A percentile compares a stretch with the other conserved stretches of the same genome.
phyloP scores from a whole-genome alignment of 192 early-diverging fungal species.

The Coemansia sp. region DNA sequence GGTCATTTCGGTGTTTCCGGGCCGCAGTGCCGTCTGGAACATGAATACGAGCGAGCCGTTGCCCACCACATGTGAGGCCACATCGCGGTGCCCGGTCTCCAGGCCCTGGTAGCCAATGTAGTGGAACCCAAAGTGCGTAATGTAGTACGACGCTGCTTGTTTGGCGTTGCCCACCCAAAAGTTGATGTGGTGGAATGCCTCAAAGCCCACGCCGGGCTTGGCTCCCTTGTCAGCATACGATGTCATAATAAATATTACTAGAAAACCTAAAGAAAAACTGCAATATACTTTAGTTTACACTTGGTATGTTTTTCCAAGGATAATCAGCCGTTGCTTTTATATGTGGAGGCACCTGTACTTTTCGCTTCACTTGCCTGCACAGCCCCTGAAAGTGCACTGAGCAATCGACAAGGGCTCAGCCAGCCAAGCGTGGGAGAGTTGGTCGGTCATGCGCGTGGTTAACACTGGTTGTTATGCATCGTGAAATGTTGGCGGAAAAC shows the following conservation, averaged over 20 bases:
- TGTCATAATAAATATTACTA: slow-evolving; percentile 52
- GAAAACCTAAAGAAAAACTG: not conserved
- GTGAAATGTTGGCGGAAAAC: not conserved
- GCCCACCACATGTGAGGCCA: slow-evolving; percentile 83
- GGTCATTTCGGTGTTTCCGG: slow-evolving; percentile 69
- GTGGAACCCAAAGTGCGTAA: slow-evolving; percentile 91
- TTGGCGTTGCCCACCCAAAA: slow-evolving; percentile 94
- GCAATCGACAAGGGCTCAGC: no score
- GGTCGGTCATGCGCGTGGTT: slow-evolving; percentile 6
- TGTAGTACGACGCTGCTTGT: slow-evolving; percentile 93
- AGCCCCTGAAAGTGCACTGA: not conserved
- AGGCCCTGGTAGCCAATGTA: slow-evolving; percentile 92
- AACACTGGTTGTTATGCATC: not conserved
- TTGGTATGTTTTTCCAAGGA: not conserved
- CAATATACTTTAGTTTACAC: not conserved
- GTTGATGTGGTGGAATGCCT: slow-evolving; percentile 77
- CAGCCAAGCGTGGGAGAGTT: slow-evolving; percentile 33
- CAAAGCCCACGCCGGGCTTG: slow-evolving; percentile 64
- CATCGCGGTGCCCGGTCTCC: slow-evolving; percentile 88
- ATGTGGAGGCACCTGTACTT: not conserved
- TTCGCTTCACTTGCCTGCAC: not conserved
- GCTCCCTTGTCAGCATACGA: slow-evolving; percentile 62
- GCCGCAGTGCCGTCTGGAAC: slow-evolving; percentile 89
- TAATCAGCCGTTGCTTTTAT: not conserved
- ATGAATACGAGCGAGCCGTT: slow-evolving; percentile 82